Conservation (phyloP, 495 filamentous ascomycete genomes). For the Xylaria flabelliformis region DNA sequence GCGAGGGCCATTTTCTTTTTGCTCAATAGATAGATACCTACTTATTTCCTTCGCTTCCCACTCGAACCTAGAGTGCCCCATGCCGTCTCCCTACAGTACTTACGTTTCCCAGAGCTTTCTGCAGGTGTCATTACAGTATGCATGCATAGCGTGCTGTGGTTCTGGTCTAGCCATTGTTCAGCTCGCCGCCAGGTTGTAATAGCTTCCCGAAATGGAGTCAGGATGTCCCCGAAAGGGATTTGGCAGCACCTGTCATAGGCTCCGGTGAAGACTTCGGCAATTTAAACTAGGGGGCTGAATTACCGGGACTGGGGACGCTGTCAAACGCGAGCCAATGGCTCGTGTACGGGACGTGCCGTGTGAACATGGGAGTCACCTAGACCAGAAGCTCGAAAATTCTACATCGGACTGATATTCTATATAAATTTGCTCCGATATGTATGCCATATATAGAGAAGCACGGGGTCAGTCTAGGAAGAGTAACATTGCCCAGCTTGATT, state of each 20-base stretch:
- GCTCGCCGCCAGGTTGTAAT: not conserved
- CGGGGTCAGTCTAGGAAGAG: not conserved
- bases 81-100: not conserved
- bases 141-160: conserved; percentile 1
- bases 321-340: conserved; percentile 3
- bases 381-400: not conserved
- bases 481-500: not conserved
- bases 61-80: not conserved
- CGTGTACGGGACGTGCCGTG: conserved; percentile 9
- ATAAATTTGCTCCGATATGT: not conserved
- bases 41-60: not conserved
- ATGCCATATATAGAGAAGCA: not conserved
- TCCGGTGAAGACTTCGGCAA: not conserved
- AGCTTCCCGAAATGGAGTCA: conserved; percentile 21
- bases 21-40: not conserved
- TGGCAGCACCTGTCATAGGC: not conserved
- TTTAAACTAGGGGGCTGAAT: conserved; percentile 7
- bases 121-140: conserved; percentile 17
- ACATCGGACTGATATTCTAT: not conserved
- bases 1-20: conserved; percentile 13
- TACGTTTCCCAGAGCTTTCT: not conserved
- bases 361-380: not conserved
- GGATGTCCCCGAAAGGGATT: conserved; percentile 21
- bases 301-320: not conserved
- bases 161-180: conserved; percentile 17